Conservation (phyloP, 2,329 filamentous ascomycete genomes). For the Aspergillus caelatus region DNA sequence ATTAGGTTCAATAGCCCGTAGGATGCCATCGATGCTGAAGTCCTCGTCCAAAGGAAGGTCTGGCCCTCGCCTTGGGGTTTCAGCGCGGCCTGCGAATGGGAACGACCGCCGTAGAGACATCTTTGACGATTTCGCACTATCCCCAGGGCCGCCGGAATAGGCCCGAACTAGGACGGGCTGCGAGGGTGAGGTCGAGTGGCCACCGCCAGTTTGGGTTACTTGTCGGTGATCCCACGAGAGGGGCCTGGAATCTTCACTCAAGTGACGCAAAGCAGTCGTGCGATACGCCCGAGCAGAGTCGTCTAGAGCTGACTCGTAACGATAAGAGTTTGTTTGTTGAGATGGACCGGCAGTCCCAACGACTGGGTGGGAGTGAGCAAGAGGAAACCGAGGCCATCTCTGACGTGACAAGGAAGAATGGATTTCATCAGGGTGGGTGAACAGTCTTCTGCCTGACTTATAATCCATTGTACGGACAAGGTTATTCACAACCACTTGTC, state of each 20-base stretch:
- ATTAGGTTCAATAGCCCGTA: slow-evolving; percentile 60
- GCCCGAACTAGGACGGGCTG: slow-evolving; percentile 49
- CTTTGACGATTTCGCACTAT: slow-evolving; percentile 29
- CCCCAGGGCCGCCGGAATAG: slow-evolving; percentile 42
- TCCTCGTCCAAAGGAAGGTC: slow-evolving; percentile 53
- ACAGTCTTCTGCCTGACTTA: slow-evolving; percentile 31
- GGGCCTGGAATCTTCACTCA: slow-evolving; percentile 31
- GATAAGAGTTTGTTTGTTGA: slow-evolving; percentile 27
- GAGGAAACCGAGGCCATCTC: slow-evolving; percentile 34
- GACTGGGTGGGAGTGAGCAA: slow-evolving; percentile 27
- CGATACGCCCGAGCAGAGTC: slow-evolving; percentile 36
- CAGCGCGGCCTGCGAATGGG: slow-evolving; percentile 28
- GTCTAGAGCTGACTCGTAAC: slow-evolving; percentile 30
- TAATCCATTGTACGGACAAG: slow-evolving; percentile 33
- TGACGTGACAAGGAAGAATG: slow-evolving; percentile 33
- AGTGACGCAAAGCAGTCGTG: slow-evolving; percentile 36
- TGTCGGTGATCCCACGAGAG: slow-evolving; percentile 30
- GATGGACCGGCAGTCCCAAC: slow-evolving; percentile 24
- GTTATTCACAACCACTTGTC: background rate
- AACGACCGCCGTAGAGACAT: slow-evolving; percentile 39
- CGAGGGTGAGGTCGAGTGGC: slow-evolving; percentile 36
- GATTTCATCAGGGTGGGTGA: slow-evolving; percentile 30
- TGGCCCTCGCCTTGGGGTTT: slow-evolving; percentile 27
- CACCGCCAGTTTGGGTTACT: slow-evolving; percentile 23
- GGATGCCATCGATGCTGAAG: slow-evolving; percentile 59